These are phyloP conservation scores for Umbelopsis sp. DNA, from an alignment of 192 early-diverging fungal genomes.

Conservation along the genomic window DNA sequence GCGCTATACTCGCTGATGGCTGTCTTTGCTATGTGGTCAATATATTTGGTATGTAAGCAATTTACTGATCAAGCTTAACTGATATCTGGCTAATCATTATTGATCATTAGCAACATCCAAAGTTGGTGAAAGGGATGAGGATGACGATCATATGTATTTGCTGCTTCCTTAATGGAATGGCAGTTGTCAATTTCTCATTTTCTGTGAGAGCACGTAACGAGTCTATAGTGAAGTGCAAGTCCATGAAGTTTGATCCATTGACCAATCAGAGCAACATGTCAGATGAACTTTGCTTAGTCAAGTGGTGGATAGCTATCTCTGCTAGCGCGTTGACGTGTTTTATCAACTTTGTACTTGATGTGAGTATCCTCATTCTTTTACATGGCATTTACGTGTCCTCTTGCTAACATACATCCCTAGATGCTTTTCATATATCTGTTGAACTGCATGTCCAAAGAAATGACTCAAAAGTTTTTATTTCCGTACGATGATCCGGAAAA, in stretches of 20 bases:
- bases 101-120: background rate
- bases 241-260: background rate
- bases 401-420: background rate
- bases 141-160: background rate
- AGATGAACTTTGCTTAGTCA: background rate
- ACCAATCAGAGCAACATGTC: background rate
- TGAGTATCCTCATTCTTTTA: background rate
- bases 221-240: background rate
- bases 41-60: background rate
- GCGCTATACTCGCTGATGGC: background rate
- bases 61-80: background rate
- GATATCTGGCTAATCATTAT: background rate
- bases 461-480: slow-evolving; percentile 14
- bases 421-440: background rate
- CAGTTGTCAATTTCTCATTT: background rate
- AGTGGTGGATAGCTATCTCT: slow-evolving; percentile 6
- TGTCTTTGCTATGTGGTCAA: background rate
- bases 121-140: background rate
- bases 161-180: background rate
- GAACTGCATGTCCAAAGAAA: background rate
- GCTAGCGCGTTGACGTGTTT: background rate
- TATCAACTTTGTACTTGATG: slow-evolving; percentile 4
- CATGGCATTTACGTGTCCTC: background rate
- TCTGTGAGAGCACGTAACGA: background rate
- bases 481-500: slow-evolving; percentile 16